Evolutionary conservation across 106 monocot genomes (phyloP).

Genomic region (Allium cepa): DNA sequence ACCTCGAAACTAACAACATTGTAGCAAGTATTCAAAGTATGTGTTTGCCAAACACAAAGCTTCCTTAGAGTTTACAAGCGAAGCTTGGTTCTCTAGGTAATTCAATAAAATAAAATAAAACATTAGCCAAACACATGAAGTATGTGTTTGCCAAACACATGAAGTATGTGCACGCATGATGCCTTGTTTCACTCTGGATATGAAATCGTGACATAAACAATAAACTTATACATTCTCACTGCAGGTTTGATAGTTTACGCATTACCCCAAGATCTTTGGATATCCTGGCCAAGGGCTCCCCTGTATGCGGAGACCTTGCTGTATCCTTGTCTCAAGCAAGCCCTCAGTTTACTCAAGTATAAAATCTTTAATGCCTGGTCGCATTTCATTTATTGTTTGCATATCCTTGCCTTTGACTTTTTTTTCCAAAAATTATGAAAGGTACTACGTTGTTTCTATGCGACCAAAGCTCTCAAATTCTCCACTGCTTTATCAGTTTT

Average conservation of each 20-base stretch:
- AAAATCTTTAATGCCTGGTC: not conserved
- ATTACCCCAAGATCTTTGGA: slow-evolving; percentile 94
- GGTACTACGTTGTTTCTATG: slow-evolving; percentile 83
- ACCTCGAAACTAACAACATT: no score
- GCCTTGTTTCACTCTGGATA: no score
- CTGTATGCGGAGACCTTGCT: slow-evolving; percentile 95
- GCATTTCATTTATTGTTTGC: slow-evolving; percentile 7
- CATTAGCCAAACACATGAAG: no score
- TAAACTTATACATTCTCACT: slow-evolving; percentile 7
- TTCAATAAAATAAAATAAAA: no score
- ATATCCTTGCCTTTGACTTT: not conserved
- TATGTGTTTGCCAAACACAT: no score
- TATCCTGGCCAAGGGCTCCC: slow-evolving; percentile 87
- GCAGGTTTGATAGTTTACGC: slow-evolving; percentile 96
- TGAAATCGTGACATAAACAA: no score
- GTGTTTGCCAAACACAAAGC: no score
- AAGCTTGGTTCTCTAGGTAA: no score
- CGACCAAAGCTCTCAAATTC: slow-evolving; percentile 95
- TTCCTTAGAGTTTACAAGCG: no score
- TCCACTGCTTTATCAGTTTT: slow-evolving; percentile 92
- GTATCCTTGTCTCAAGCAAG: slow-evolving; percentile 96
- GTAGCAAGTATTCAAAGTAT: no score
- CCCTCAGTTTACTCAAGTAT: slow-evolving; percentile 97
- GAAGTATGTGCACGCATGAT: no score
- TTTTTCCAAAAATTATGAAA: slow-evolving; percentile 9